Percentiles rank a stretch among this genome's conserved stretches.
Evolutionary conservation across 202 grass and related monocot species (phyloP).

Genomic region (Carex arenaria): DNA sequence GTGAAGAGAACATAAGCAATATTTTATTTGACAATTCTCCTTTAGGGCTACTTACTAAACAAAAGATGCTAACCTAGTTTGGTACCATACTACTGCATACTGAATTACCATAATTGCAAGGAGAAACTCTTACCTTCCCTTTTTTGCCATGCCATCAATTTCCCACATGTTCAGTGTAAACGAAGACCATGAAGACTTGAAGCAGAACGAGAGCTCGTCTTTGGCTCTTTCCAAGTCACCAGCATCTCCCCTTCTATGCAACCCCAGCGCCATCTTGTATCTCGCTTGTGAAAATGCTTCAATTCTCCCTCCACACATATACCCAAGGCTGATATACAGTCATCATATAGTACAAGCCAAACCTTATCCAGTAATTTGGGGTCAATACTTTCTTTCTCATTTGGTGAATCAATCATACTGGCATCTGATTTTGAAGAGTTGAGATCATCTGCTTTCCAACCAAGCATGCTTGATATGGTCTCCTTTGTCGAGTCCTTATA

Average conservation of each 20-base stretch:
- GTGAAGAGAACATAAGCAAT: neutral
- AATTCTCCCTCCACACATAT: conserved; percentile 87
- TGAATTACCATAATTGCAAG: conserved; percentile 4
- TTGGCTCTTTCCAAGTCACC: conserved; percentile 74
- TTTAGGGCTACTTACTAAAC: neutral
- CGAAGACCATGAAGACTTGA: conserved; percentile 90
- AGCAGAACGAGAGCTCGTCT: conserved; percentile 97
- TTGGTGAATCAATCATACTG: conserved; percentile 29
- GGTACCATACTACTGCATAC: neutral
- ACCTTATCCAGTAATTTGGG: conserved; percentile 60
- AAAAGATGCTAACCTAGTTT: neutral
- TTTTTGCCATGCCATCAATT: conserved; percentile 84
- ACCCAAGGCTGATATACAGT: conserved; percentile 73
- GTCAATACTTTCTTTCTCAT: conserved; percentile 47
- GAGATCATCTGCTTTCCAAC: conserved; percentile 37
- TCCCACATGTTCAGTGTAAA: conserved; percentile 99
- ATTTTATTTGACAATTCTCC: neutral
- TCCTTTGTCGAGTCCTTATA: conserved; percentile 72
- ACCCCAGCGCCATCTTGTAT: conserved; percentile 90
- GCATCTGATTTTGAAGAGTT: conserved; percentile 38
- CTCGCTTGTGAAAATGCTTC: conserved; percentile 95
- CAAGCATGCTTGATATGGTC: conserved; percentile 49
- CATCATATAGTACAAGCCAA: conserved; percentile 92
- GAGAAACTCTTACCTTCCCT: conserved; percentile 58
- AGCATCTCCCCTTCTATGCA: conserved; percentile 63